Base-by-base conservation (phyloP, 805 yeast species). In the Blastobotrys terrestris region DNA sequence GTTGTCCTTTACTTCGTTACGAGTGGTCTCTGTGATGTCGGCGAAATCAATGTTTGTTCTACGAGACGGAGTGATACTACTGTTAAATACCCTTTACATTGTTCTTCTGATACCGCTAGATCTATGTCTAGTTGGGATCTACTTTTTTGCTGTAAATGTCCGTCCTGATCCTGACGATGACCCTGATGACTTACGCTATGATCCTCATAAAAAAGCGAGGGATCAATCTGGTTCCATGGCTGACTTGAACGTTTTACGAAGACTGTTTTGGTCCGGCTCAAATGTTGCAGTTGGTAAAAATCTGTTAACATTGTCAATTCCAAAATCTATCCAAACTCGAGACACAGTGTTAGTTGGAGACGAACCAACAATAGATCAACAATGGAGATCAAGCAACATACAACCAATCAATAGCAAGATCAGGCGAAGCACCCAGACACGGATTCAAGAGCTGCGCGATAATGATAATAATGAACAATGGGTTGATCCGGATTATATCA, bases 181-280 rank as follows among this genome's bases (percentile, higher is more conserved):
- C 35, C 51, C 46, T 8, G 46, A 42, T 22, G 42, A 46, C 13
- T 18, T 20, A 26, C 48, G 20, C 19, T n/a, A 16, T n/a, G 41
- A 42, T 18, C 15, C 15, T 21, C 42, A 46, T 16, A 7, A 44
- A 44, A 19, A 44, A 11, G 35, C 35, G 11, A 26, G 40, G n/a
- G n/a, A 21, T 19, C 21, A 45, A 20, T 22, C 31, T 15, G 35
- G 35, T 2, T 21, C 41, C n/a, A 44, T 49, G n/a, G 51, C 48
- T 6, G 61, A 59, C n/a, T 31, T 59, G 31, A 51, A 51, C 22
- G 39, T 53, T 13, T 35, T 54, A 2, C 47, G 62, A 13, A 40
- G 51, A 15, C 48, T 59, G 41, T 59, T 59, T 44, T 58, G 62
- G 60, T 31, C 44, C 7, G 61, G 62, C 0, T 39, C 51, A 18